A percentile compares a stretch with the other conserved stretches of the same genome.
phyloP scores from a whole-genome alignment of 2,329 filamentous ascomycete genomes.

The Alternaria alternata region DNA sequence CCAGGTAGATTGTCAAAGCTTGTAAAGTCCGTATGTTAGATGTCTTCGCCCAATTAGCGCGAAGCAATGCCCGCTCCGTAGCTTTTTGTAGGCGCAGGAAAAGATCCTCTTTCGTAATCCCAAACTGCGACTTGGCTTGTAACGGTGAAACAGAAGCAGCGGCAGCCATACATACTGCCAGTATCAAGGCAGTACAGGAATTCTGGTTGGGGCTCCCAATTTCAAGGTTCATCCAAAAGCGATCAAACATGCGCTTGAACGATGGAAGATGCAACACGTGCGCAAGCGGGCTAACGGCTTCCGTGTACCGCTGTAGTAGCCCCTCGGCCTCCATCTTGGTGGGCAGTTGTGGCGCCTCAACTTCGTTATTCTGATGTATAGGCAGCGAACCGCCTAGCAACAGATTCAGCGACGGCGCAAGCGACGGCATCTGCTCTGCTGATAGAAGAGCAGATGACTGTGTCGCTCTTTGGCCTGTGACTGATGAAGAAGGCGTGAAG shows the following conservation, averaged over 20 bases:
- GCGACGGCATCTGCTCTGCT: conserved; percentile 50
- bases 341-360: conserved; percentile 43
- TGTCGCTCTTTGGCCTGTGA: conserved; percentile 46
- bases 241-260: conserved; percentile 48
- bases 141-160: conserved; percentile 48
- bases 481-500: conserved; percentile 41
- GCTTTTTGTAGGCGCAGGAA: conserved; percentile 48
- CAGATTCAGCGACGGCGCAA: conserved; percentile 47
- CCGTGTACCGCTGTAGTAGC: conserved; percentile 45
- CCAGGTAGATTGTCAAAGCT: conserved; percentile 49
- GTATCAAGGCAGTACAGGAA: conserved; percentile 48
- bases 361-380: conserved; percentile 37
- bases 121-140: conserved; percentile 51
- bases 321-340: conserved; percentile 48
- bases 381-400: conserved; percentile 44
- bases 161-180: conserved; percentile 50
- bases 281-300: conserved; percentile 50
- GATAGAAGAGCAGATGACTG: conserved; percentile 47
- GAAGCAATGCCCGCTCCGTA: conserved; percentile 47
- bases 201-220: conserved; percentile 48
- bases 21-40: conserved; percentile 50
- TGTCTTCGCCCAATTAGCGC: conserved; percentile 51
- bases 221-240: conserved; percentile 49
- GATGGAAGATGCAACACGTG: conserved; percentile 50
- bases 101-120: conserved; percentile 49